Evolutionary conservation across 2,329 filamentous ascomycete species (phyloP), one percentile per base, ranked within the genome.

Genomic region (Dactylella cylindrospora): DNA sequence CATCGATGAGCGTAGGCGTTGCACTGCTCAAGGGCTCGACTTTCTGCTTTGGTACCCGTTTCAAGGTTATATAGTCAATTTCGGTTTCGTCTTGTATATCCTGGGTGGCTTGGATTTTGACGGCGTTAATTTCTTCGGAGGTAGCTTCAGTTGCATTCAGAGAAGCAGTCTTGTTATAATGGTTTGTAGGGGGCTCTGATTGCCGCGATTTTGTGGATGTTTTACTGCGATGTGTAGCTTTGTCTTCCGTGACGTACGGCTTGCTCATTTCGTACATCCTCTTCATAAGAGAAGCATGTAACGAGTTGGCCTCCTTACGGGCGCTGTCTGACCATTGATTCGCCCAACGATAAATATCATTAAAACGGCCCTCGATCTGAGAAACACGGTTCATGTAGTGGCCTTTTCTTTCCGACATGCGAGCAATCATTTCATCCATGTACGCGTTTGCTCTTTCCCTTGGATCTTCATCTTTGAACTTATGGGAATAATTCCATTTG

Each of bases 181-280:
- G 5, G 5, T 9, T 41, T n/a, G 33, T 9, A 38, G 33, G 15
- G 22, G 29, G 20, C 12, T 3, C 8, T n/a, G 28, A 23, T 5
- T 15, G 19, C 19, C 10, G 7, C 17, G 33, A 9, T 3, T 15
- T 26, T 1, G 35, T 13, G 5, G 46, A 25, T 23, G 12, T 12
- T 19, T 51, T 40, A 3, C 29, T 38, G 5, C 25, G 15, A 19
- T 17, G 13, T 9, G 17, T 4, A 7, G 26, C 19, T 17, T 6
- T 7, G 23, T 5, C 19, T 1, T 13, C 7, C 15, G 26, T 9
- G 15, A 23, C 17, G n/a, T 31, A 44, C 13, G 38, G 39, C 22
- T 40, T 43, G 33, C 35, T 51, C 53, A 60, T 51, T 15, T 51
- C 47, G 22, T 31, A 33, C 26, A 52, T 13, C 17, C 46, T 40